These are phyloP conservation scores for Mycena maculata DNA, from an alignment of 768 basidiomycete genomes.

Conservation along the genomic window DNA sequence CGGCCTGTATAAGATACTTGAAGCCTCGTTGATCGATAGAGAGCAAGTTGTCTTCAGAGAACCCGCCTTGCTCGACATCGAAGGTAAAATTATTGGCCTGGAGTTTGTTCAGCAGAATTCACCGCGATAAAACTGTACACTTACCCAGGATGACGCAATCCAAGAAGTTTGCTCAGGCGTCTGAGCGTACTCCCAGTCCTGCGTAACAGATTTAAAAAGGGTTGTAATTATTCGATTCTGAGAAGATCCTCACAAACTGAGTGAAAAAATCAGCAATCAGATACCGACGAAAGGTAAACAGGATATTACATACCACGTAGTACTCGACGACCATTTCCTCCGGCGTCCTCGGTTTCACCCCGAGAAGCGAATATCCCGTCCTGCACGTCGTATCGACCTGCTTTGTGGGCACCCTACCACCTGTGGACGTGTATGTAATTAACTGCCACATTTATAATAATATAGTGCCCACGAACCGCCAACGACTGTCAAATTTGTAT, in stretches of 20 bases:
- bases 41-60: constrained; percentile 64
- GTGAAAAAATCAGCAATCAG: not conserved
- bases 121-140: constrained; percentile 11
- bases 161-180: constrained; percentile 73
- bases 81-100: constrained; percentile 75
- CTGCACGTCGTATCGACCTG: constrained; percentile 66
- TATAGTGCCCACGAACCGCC: constrained; percentile 53
- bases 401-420: constrained; percentile 55
- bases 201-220: not conserved
- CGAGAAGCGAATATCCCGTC: constrained; percentile 65
- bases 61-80: constrained; percentile 64
- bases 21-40: constrained; percentile 73
- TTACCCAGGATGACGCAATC: constrained; percentile 73
- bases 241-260: constrained; percentile 6
- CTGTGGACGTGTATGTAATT: constrained; percentile 45
- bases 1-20: constrained; percentile 64
- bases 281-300: no score
- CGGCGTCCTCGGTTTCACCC: constrained; percentile 55
- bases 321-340: constrained; percentile 69
- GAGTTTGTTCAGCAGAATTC: not conserved
- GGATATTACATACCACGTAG: constrained; percentile 53
- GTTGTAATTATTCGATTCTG: not conserved
- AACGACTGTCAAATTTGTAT: constrained; percentile 51
- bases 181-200: constrained; percentile 60
- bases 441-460: not conserved